Evolutionary conservation across 208 protist genomes (phyloP).

Genomic region (Leishmania turanica): DNA sequence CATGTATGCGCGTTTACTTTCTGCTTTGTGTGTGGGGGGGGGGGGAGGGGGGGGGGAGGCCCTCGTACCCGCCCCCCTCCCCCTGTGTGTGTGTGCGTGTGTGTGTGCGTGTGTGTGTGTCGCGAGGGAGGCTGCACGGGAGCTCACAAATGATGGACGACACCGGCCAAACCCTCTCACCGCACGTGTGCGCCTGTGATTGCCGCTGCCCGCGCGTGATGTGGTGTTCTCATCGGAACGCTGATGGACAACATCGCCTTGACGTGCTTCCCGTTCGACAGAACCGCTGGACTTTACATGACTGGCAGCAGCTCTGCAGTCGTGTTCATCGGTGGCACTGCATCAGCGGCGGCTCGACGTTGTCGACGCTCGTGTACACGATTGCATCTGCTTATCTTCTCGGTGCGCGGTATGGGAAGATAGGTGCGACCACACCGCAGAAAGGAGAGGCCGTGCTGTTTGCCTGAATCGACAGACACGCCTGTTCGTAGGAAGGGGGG

Average conservation of each 20-base stretch:
- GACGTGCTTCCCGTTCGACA: conserved; percentile 54
- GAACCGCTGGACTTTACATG: conserved; percentile 24
- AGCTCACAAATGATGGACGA: no score
- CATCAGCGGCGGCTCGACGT: conserved; percentile 29
- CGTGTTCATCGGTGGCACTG: conserved; percentile 17
- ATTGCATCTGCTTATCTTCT: conserved; percentile 54
- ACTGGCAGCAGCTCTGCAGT: conserved; percentile 27
- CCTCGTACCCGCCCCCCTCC: no score
- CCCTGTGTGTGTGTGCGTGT: not conserved
- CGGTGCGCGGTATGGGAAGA: conserved; percentile 30
- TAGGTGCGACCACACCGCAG: conserved; percentile 27
- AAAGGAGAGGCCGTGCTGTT: conserved; percentile 19
- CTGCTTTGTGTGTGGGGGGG: no score
- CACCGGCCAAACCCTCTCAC: no score
- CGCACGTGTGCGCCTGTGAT: no score
- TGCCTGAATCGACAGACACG: conserved; percentile 56
- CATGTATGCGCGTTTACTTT: no score
- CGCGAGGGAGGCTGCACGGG: not conserved
- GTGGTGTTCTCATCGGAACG: not conserved
- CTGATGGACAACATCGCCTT: conserved; percentile 37
- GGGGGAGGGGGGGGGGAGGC: no score
- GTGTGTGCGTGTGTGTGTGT: not conserved
- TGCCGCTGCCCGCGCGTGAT: no score
- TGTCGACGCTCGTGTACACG: conserved; percentile 48
- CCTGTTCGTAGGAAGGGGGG: conserved; percentile 26